Evolutionary conservation across 306 rosid species (phyloP), one percentile per base, ranked within the genome.

Genomic region (Cucumis cinereus): DNA sequence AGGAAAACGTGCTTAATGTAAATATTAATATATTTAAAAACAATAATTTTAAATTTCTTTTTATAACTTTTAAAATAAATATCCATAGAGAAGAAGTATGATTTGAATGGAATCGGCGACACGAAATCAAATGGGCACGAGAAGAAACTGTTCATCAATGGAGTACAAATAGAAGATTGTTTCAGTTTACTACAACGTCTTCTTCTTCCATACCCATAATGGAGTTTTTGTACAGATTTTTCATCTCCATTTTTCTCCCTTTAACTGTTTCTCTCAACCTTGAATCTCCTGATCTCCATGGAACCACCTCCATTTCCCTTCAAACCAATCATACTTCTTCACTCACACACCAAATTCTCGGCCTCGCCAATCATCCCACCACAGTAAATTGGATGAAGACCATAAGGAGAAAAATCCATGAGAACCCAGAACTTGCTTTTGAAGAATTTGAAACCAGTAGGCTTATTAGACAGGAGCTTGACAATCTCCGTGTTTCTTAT

Each of bases 361-460:
- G 82, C 78, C 30, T 93, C 7, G 89, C 96, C 14, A 88, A 88
- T 59, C 81, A 63, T 35, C 85, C 92, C 41, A 40, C 20, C 6
- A 81, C 81, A 7, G 75, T 84, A 80, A 75, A 79, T n/a, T 93
- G 93, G 96, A 93, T 93, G 89, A 89, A 82, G 81, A 60, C 55
- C 10, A 82, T 88, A 4, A 84, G 93, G 79, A 91, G 96, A 75
- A 88, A 88, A 84, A 91, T 93, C 61, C 98, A 93, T 47, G 89
- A 89, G 76, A 23, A 89, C 79, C 98, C 97, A 13, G 98, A 93
- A 68, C 92, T 93, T 81, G 92, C 92, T 12, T 81, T 79, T 61
- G 93, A 91, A 69, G 98, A 93, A 78, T 79, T 85, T 89, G 71
- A 86, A 30, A 93, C 98, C 0, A 91, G 97, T 61, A 79, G 75